Conservation (phyloP, 371 early-diverging fungal species). For the Mucor irregularis region DNA sequence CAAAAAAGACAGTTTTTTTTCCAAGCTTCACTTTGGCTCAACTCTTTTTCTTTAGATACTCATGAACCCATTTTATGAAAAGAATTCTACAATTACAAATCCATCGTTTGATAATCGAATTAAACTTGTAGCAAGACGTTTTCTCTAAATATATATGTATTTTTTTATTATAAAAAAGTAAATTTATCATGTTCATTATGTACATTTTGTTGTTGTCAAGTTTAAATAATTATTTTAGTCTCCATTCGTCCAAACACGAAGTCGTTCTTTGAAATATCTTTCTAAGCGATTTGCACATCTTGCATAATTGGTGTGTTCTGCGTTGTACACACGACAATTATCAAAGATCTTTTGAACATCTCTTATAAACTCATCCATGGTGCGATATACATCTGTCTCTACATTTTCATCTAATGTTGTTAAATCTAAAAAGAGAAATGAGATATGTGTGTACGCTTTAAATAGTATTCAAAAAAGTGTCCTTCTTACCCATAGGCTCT, state of each 20-base stretch:
- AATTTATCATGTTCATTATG: too few species aligned
- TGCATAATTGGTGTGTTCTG: conserved; percentile 59
- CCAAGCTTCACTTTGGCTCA: too few species aligned
- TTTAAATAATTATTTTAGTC: conserved; percentile 15
- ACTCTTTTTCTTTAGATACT: conserved; percentile 59
- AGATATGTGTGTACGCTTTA: neutral
- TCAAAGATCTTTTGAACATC: conserved; percentile 42
- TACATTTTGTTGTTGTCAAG: neutral
- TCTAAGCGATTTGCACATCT: conserved; percentile 66
- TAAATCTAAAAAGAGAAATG: conserved; percentile 46
- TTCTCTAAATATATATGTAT: conserved; percentile 51
- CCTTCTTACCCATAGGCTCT: conserved; percentile 93
- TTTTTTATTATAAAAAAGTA: too few species aligned
- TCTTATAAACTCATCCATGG: conserved; percentile 40
- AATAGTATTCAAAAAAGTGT: neutral
- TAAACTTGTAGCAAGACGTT: conserved; percentile 72
- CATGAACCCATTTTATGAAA: conserved; percentile 90
- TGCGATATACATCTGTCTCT: conserved; percentile 40
- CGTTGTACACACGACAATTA: conserved; percentile 66
- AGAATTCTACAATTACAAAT: conserved; percentile 80
- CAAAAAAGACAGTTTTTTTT: too few species aligned
- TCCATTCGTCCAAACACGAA: conserved; percentile 32
- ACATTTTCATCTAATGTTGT: conserved; percentile 59
- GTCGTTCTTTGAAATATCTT: conserved; percentile 46
- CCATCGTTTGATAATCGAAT: conserved; percentile 83